Conservation (phyloP, 148 eudicot genomes). For the Hydrangea macrophylla region DNA sequence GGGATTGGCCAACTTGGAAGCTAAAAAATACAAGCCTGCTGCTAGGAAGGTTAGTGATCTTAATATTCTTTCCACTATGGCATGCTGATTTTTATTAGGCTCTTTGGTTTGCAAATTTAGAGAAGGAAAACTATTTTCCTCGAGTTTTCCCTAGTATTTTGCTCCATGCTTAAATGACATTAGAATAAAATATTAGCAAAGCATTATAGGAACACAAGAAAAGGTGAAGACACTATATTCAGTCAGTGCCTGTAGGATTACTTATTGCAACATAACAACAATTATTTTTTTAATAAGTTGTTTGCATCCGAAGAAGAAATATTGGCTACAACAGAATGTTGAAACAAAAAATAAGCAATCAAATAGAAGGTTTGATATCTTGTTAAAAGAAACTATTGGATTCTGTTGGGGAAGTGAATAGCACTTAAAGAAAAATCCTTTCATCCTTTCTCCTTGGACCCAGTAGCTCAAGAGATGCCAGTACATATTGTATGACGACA, state of each 20-base stretch:
- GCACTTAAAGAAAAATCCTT: neutral
- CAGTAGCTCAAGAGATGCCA: no score
- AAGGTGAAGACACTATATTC: neutral
- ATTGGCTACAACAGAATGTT: neutral
- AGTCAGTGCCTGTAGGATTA: neutral
- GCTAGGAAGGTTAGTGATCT: conserved; percentile 75
- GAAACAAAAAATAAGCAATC: neutral
- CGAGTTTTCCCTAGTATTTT: no score
- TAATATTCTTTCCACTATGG: neutral
- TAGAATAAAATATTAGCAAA: no score
- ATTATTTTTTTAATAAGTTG: neutral
- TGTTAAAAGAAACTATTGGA: neutral
- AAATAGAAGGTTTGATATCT: neutral
- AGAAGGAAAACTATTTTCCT: no score
- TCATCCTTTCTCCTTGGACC: neutral
- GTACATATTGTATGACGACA: no score
- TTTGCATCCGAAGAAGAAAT: neutral
- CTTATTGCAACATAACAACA: neutral
- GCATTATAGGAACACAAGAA: no score
- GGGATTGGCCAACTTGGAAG: conserved; percentile 73
- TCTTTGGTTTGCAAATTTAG: no score
- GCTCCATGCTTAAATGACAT: no score
- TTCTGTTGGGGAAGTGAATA: neutral
- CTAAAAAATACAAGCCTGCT: conserved; percentile 85
- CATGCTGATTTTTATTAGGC: neutral